Percentiles rank a stretch among this genome's conserved stretches.
Evolutionary conservation across 768 basidiomycete genomes (phyloP).

Genomic region (Hysterangium stoloniferum): DNA sequence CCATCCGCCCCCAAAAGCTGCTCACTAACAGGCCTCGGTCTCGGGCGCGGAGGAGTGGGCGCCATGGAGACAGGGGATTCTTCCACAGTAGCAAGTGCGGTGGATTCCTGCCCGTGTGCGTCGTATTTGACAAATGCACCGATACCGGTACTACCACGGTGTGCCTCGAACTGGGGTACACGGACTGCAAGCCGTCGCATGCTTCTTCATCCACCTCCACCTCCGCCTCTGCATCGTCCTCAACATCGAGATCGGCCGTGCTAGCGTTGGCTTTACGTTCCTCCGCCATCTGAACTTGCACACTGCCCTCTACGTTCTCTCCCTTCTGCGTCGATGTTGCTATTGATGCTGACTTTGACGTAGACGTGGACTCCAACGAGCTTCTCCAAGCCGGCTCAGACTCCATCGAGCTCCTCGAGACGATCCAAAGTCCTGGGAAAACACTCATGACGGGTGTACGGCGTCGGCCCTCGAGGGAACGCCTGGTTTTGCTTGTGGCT

Average conservation of each 20-base stretch:
- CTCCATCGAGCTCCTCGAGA: conserved; percentile 3
- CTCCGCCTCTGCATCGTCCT: too few relatives aligned
- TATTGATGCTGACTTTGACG: not conserved
- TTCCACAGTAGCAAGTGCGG: too few relatives aligned
- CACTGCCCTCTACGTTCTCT: not conserved
- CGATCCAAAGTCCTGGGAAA: conserved; percentile 38
- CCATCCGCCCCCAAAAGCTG: conserved; percentile 36
- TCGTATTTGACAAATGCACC: not conserved
- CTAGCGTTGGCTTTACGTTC: too few relatives aligned
- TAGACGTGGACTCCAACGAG: not conserved
- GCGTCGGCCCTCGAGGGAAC: conserved; percentile 44
- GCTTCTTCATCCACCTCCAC: conserved; percentile 3
- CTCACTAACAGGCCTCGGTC: conserved; percentile 58
- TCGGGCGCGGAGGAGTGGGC: too few relatives aligned
- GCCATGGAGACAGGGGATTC: too few relatives aligned
- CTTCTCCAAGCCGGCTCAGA: conserved; percentile 13
- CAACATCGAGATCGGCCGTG: too few relatives aligned
- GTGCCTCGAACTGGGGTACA: not conserved
- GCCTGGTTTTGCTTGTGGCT: too few relatives aligned
- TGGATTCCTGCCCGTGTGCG: too few relatives aligned
- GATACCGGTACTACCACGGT: too few relatives aligned
- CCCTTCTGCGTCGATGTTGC: not conserved
- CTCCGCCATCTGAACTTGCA: too few relatives aligned
- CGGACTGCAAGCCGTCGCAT: not conserved
- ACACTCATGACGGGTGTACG: conserved; percentile 50